phyloP scores from a whole-genome alignment of 768 basidiomycete genomes.

The Boletus sensibilis region DNA sequence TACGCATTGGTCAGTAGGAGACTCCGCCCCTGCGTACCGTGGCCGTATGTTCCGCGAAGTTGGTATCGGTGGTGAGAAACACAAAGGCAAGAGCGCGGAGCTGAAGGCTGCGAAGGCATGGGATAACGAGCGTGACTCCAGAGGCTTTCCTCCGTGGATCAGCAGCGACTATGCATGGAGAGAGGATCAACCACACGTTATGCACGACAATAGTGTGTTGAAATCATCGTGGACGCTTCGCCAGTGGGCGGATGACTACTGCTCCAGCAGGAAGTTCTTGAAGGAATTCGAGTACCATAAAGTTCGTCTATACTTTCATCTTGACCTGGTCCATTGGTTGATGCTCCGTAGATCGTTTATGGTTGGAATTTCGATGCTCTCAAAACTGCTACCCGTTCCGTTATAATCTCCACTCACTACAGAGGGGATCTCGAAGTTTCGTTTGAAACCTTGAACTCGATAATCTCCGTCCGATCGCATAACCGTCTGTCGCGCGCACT shows the following conservation, averaged over 20 bases:
- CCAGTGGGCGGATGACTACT: slow-evolving; percentile 84
- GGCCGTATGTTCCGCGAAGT: slow-evolving; percentile 62
- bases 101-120: slow-evolving; percentile 44
- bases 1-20: slow-evolving; percentile 60
- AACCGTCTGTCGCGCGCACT: slow-evolving; percentile 65
- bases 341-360: slow-evolving; percentile 47
- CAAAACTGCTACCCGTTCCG: slow-evolving; percentile 35
- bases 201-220: slow-evolving; percentile 30
- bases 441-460: slow-evolving; percentile 46
- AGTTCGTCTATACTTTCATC: slow-evolving; percentile 34
- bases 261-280: slow-evolving; percentile 61
- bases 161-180: slow-evolving; percentile 34
- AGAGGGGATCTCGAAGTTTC: slow-evolving; percentile 41
- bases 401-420: slow-evolving; percentile 42
- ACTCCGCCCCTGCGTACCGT: slow-evolving; percentile 62
- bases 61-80: slow-evolving; percentile 37
- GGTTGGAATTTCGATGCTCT: slow-evolving; percentile 55
- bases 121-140: slow-evolving; percentile 41
- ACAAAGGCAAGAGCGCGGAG: slow-evolving; percentile 44
- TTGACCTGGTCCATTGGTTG: slow-evolving; percentile 14
- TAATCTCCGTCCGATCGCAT: slow-evolving; percentile 65
- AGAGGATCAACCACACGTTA: slow-evolving; percentile 29
- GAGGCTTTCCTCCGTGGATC: slow-evolving; percentile 56
- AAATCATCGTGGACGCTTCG: slow-evolving; percentile 61
- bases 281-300: slow-evolving; percentile 81